phyloP scores from a whole-genome alignment of 176 grass and related monocot genomes.

The Miscanthus lutarioriparius region DNA sequence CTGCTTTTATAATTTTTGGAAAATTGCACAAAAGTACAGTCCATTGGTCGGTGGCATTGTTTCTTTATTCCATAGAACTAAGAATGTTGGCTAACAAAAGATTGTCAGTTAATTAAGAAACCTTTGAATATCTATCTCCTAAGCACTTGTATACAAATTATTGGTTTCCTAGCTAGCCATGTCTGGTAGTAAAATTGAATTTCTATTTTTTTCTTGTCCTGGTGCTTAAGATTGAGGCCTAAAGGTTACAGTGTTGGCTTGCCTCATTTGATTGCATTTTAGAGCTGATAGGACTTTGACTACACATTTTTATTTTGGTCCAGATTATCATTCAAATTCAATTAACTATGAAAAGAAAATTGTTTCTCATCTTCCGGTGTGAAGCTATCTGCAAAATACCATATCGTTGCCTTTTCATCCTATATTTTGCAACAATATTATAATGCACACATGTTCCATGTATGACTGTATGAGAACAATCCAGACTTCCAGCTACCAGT shows the following conservation, averaged over 20 bases:
- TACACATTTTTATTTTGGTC: background rate
- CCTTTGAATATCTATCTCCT: background rate
- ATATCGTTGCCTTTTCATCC: background rate
- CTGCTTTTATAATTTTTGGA: background rate
- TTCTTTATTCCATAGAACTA: slow-evolving; percentile 14
- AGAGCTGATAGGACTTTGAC: background rate
- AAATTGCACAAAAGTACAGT: background rate
- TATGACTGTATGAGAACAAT: background rate
- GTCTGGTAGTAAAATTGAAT: background rate
- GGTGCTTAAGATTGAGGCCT: slow-evolving; percentile 11
- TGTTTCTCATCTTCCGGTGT: background rate
- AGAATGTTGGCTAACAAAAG: background rate
- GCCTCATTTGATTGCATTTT: slow-evolving; percentile 9
- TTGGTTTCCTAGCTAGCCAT: background rate
- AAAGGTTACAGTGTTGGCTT: background rate
- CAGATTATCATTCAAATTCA: background rate
- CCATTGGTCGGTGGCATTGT: background rate
- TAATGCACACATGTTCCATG: background rate
- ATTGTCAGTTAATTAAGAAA: background rate
- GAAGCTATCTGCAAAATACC: background rate
- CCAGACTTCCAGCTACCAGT: background rate
- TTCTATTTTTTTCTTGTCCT: background rate
- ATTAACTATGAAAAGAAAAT: background rate
- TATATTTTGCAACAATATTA: slow-evolving; percentile 13
- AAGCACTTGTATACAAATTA: background rate